Evolutionary conservation across 2,329 filamentous ascomycete species (phyloP), one percentile per base, ranked within the genome.

Genomic region (Alternaria tenuissima): DNA sequence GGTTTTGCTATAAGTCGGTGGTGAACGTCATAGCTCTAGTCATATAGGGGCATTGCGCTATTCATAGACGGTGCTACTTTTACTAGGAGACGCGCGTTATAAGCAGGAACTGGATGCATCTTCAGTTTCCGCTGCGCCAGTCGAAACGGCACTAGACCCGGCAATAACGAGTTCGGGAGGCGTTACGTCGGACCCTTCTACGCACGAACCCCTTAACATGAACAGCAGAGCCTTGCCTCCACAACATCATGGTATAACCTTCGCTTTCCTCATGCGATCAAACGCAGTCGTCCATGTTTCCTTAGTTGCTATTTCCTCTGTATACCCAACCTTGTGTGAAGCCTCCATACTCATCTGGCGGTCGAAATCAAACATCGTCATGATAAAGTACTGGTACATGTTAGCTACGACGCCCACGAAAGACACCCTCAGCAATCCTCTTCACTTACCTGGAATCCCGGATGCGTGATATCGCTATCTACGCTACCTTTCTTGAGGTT

Each of bases 311-410:
- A 68, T 74, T 48, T 81, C 73, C 34, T 77, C 79, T 4, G 63
- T 68, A 51, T 83, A 85, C 8, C 72, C 70, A 4, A 76, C 69
- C 7, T 68, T 69, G 20, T 78, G 75, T 12, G 83, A 68, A 30
- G 75, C 79, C 24, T 78, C 72, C 48, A 82, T 67, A 55, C 80
- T 82, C 64, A 85, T 68, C 52, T 84, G 80, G 24, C 82, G 76
- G 61, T 85, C 82, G 61, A 85, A 84, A 6, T 78, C 80, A 51
- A 85, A 70, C 81, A 74, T 68, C 0, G 69, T 74, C 73, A 75
- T 76, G 56, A 76, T 76, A 47, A 66, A 73, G 47, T 74, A 71
- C 73, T 76, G 46, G 7, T 3, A 32, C 28, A 20, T 20, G 41
- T 69, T 28, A 69, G 52, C 44, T 47, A 30, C 12, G 38, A 14